These are phyloP conservation scores for Trypanosoma platydactyli DNA, from an alignment of 208 protist genomes.

Conservation along the genomic window DNA sequence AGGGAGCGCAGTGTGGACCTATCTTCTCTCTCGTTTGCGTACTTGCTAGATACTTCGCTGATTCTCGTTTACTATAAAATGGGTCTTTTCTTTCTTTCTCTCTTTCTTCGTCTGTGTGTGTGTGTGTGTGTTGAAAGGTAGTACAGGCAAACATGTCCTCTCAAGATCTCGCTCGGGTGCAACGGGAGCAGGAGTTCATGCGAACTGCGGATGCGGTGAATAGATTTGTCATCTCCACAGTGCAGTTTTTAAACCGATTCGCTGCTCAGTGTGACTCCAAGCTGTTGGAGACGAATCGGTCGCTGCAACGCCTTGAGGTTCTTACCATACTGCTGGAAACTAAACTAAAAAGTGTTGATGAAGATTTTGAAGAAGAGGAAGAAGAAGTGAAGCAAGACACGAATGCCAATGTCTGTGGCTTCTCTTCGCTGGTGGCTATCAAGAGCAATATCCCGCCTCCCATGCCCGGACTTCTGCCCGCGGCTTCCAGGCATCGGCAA, in stretches of 20 bases:
- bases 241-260: slow-evolving; percentile 86
- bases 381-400: neutral
- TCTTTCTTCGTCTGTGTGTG: neutral
- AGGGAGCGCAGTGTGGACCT: neutral
- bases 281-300: slow-evolving; percentile 39
- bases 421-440: neutral
- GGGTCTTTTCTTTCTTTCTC: too few relatives aligned
- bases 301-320: slow-evolving; percentile 66
- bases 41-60: too few relatives aligned
- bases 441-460: slow-evolving; percentile 25
- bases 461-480: slow-evolving; percentile 27
- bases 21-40: too few relatives aligned
- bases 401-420: neutral
- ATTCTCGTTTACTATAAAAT: neutral
- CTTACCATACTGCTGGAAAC: slow-evolving; percentile 67
- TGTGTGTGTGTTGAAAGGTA: neutral
- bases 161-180: slow-evolving; percentile 17
- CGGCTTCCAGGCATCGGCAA: neutral
- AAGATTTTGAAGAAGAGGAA: slow-evolving; percentile 16
- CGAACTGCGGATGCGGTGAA: slow-evolving; percentile 65
- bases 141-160: slow-evolving; percentile 12
- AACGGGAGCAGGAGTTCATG: slow-evolving; percentile 44
- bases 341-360: slow-evolving; percentile 55
- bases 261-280: slow-evolving; percentile 66
- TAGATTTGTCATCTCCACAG: slow-evolving; percentile 69